Evolutionary conservation across 441 rosid genomes (phyloP), one percentile per base, ranked within the genome.

Genomic region (Brassica hybrid): DNA sequence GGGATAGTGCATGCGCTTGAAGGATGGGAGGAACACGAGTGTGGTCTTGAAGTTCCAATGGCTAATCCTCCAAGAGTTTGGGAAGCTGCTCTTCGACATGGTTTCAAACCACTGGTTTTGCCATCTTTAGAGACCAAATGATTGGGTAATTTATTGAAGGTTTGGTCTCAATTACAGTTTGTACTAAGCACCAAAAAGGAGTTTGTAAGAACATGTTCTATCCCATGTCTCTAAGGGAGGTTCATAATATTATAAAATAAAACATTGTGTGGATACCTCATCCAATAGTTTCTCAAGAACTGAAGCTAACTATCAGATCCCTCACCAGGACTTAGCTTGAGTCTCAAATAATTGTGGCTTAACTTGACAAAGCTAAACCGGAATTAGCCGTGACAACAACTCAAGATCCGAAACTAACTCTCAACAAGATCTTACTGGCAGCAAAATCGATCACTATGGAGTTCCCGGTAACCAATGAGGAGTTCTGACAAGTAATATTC

Each of bases 21-120:
- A 82, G 76, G 81, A 7, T 84, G 86, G 86, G 59, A 76, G 30
- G 86, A 72, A 75, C 81, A 81, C 30, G 86, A 84, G 52, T 84
- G 84, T 4, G 83, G 86, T 11, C 18, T 54, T 25, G 17, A 67
- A 10, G 5, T 12, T 43, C 27, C 67, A 14, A 62, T 67, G 54
- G 4, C 13, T 6, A 65, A 73, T 11, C 4, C 57, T 8, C 25
- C 67, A 1, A 76, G 72, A 71, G 83, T 41, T 34, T 84, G 84
- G 84, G 72, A 81, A 71, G 80, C 83, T 10, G 76, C 81, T 74
- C 81, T 84, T 52, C 72, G 54, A 50, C 70, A 78, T 48, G 86
- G 84, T 67, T 83, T 83, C 56, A 7, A 65, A 34, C 86, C 84
- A 14, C 54, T 80, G 60, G 13, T 43, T 58, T 14, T 36, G 36